phyloP scores from a whole-genome alignment of 139 green algal genomes.

The Tetradesmus obliquus region DNA sequence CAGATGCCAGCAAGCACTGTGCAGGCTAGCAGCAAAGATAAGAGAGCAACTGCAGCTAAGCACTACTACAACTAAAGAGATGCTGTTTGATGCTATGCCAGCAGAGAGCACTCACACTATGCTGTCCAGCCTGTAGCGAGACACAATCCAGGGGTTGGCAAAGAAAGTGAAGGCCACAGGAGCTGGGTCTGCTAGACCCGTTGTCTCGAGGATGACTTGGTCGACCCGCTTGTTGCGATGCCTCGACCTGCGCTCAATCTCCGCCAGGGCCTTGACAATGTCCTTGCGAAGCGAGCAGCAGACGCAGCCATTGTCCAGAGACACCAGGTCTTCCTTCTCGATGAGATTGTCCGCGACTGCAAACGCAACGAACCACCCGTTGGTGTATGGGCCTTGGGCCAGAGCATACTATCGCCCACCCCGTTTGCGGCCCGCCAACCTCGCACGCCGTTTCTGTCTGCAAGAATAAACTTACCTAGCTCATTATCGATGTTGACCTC shows the following conservation, averaged over 20 bases:
- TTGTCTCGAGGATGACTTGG: slow-evolving; percentile 85
- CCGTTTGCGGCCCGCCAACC: not conserved
- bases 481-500: slow-evolving; percentile 80
- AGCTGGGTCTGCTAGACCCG: slow-evolving; percentile 86
- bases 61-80: not conserved
- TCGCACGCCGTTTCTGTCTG: not conserved
- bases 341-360: slow-evolving; percentile 79
- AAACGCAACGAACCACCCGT: slow-evolving; percentile 32
- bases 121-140: slow-evolving; percentile 80
- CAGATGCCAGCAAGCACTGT: not conserved
- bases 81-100: not conserved
- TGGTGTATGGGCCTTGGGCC: slow-evolving; percentile 6
- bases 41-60: not conserved
- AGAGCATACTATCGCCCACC: slow-evolving; percentile 37
- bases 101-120: slow-evolving; percentile 71
- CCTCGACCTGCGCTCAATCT: slow-evolving; percentile 69
- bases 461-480: slow-evolving; percentile 57
- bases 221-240: slow-evolving; percentile 44
- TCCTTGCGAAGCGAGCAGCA: slow-evolving; percentile 90
- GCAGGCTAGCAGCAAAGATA: not conserved
- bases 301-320: slow-evolving; percentile 86
- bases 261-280: slow-evolving; percentile 80
- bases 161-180: slow-evolving; percentile 93
- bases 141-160: slow-evolving; percentile 85
- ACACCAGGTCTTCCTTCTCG: slow-evolving; percentile 86